Conservation (phyloP, 495 filamentous ascomycete species). For the Podospora anserina region DNA sequence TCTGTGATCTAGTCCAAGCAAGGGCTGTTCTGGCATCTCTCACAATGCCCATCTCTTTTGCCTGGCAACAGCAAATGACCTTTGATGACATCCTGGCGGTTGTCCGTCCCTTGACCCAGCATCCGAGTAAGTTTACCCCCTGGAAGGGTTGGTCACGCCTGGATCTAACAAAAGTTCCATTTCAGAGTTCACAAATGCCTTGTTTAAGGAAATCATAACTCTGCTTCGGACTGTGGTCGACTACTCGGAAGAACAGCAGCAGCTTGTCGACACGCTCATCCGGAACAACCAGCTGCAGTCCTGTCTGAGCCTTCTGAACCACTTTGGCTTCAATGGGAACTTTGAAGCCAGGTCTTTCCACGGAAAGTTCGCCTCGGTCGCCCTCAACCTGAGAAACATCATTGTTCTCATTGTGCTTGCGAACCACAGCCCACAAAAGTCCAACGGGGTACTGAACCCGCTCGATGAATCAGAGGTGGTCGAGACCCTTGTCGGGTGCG, state of each 20-base stretch:
- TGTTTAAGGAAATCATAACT: constrained; percentile 62
- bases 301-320: constrained; percentile 66
- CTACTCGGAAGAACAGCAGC: constrained; percentile 63
- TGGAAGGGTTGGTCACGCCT: not conserved
- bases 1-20: constrained; percentile 35
- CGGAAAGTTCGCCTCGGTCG: constrained; percentile 70
- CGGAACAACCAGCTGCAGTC: constrained; percentile 63
- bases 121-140: constrained; percentile 30
- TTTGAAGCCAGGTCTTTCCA: constrained; percentile 56
- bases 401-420: constrained; percentile 64
- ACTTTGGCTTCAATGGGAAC: constrained; percentile 62
- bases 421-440: constrained; percentile 43
- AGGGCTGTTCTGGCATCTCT: constrained; percentile 40
- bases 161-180: not conserved
- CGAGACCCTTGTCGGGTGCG: constrained; percentile 52
- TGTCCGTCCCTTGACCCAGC: constrained; percentile 49
- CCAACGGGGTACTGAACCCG: constrained; percentile 46
- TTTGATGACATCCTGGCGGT: constrained; percentile 75
- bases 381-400: constrained; percentile 67
- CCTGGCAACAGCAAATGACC: constrained; percentile 52
- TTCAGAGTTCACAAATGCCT: constrained; percentile 48
- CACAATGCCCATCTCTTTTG: constrained; percentile 40
- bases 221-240: constrained; percentile 65
- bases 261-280: constrained; percentile 59
- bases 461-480: constrained; percentile 64